Evolutionary conservation across 2,329 filamentous ascomycete genomes (phyloP).

Genomic region (Venturia aucupariae): DNA sequence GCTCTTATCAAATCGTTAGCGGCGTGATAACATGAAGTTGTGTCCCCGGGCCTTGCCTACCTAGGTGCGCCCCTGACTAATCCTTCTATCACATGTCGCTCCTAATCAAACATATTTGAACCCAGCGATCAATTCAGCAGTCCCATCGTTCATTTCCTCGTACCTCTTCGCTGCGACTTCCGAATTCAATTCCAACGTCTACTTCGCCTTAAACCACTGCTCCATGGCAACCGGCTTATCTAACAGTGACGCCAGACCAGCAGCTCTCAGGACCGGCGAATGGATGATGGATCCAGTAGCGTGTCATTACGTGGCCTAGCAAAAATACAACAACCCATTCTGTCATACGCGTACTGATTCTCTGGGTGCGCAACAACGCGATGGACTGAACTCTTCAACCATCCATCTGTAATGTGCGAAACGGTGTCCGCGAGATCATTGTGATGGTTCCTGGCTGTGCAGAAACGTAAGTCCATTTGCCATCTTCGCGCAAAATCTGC

Average conservation of each 20-base stretch:
- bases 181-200: constrained; percentile 21
- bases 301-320: constrained; percentile 7
- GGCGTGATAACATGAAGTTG: too few species aligned
- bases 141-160: neutral
- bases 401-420: constrained; percentile 11
- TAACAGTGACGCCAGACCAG: constrained; percentile 22
- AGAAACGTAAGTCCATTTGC: constrained; percentile 33
- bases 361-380: constrained; percentile 13
- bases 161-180: constrained; percentile 10
- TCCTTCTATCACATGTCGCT: too few species aligned
- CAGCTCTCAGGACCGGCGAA: constrained; percentile 32
- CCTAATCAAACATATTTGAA: too few species aligned
- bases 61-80: too few species aligned
- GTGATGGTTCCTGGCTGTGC: constrained; percentile 22
- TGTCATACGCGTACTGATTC: constrained; percentile 2
- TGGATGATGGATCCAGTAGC: constrained; percentile 23
- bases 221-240: constrained; percentile 37
- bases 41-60: too few species aligned
- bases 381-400: constrained; percentile 11
- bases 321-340: constrained; percentile 13
- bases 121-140: neutral
- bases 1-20: too few species aligned
- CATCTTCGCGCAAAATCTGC: constrained; percentile 38
- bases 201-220: constrained; percentile 35
- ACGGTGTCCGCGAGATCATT: constrained; percentile 10